Evolutionary conservation across 2,329 filamentous ascomycete genomes (phyloP), one percentile per base, ranked within the genome.

Genomic region (Phaeoacremonium minimum): DNA sequence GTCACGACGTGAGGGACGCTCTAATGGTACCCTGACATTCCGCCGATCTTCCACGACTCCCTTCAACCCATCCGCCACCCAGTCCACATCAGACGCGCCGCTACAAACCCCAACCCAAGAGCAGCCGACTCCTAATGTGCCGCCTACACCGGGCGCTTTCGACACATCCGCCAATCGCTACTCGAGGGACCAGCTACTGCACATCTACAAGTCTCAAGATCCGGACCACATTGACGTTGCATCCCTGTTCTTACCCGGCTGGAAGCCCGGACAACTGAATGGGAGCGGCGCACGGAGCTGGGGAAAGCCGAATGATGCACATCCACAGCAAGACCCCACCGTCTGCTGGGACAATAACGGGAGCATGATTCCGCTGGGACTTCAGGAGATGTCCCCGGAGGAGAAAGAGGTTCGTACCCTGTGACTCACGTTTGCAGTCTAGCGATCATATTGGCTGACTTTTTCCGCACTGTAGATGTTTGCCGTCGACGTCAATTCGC

Each of bases 261-360:
- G 89, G 89, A 83, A 87, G 57, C 87, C 89, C 18, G 77, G 80
- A 40, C 75, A 80, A 34, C 66, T 79, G 28, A 89, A 88, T 49
- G 80, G 83, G 56, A 52, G 72, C 60, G 52, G 67, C 47, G 50
- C 77, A 60, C 63, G 80, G 58, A 75, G 77, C 36, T 95, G 88
- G 88, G 86, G 85, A 35, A 88, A 90, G 59, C 74, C 71, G 48
- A 76, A 77, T 40, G 89, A 96, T 46, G 75, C 75, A 41, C 84
- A 88, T 45, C 69, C 75, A 44, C 81, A 81, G 40, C 79, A 85
- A 52, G 89, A 91, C 30, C 87, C 90, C n/a, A 88, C 93, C 44
- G 78, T 91, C 29, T 97, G 90, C 60, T 98, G 91, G 93, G 87
- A 95, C 54, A 64, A 75, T 40, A 73, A 75, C 41, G 88, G 86